Conservation (phyloP, 2,329 filamentous ascomycete species). For the Clonostachys sp. region DNA sequence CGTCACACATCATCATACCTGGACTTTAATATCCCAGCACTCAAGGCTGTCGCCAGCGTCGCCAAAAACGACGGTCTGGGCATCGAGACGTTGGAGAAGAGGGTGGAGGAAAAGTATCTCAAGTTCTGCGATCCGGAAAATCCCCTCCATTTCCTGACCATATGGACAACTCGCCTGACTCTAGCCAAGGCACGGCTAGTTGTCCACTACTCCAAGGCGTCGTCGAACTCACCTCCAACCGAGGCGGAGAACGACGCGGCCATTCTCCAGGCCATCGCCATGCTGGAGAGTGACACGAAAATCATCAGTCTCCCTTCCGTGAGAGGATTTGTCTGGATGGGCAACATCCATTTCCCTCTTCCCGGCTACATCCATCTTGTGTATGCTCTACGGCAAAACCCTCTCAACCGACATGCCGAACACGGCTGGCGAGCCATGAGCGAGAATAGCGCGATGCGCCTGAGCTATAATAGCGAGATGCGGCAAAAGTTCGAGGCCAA, state of each 20-base stretch:
- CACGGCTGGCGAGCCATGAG: slow-evolving; percentile 42
- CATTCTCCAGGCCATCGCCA: slow-evolving; percentile 18
- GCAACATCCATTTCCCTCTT: slow-evolving; percentile 29
- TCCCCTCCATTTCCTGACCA: slow-evolving; percentile 32
- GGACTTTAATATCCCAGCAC: slow-evolving; percentile 36
- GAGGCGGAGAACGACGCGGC: slow-evolving; percentile 19
- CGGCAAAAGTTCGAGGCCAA: slow-evolving; percentile 45
- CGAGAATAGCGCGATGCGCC: slow-evolving; percentile 18
- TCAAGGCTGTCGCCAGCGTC: slow-evolving; percentile 16
- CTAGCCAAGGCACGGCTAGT: slow-evolving; percentile 30
- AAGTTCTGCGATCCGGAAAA: slow-evolving; percentile 27
- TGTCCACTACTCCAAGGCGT: slow-evolving; percentile 30
- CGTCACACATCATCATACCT: slow-evolving; percentile 25
- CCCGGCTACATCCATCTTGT: slow-evolving; percentile 32
- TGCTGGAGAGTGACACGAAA: slow-evolving; percentile 29
- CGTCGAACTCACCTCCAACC: slow-evolving; percentile 3
- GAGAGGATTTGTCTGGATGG: slow-evolving; percentile 28
- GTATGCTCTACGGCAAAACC: slow-evolving; percentile 20
- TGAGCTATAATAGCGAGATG: slow-evolving; percentile 39
- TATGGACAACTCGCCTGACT: slow-evolving; percentile 37
- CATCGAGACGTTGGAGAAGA: slow-evolving; percentile 27
- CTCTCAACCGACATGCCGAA: slow-evolving; percentile 50
- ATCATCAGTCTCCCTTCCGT: slow-evolving; percentile 20
- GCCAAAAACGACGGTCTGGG: slow-evolving; percentile 9
- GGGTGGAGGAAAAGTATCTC: slow-evolving; percentile 41